Evolutionary conservation across 2,329 filamentous ascomycete genomes (phyloP).

Genomic region (Hypoxylon sp.): DNA sequence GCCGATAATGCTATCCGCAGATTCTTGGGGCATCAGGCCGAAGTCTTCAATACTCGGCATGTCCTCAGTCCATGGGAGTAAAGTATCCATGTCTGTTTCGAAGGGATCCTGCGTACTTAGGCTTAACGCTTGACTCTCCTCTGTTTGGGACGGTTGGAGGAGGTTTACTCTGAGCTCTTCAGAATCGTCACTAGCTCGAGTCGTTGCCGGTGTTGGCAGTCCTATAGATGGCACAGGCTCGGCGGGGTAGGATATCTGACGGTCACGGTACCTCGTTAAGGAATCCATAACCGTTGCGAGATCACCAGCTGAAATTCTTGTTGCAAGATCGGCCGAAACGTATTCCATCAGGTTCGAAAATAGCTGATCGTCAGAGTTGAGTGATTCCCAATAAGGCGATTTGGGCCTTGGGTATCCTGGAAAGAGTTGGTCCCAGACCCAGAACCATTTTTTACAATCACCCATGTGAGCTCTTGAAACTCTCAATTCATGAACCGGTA

Average conservation of each 20-base stretch:
- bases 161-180: neutral
- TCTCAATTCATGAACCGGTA: neutral
- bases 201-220: neutral
- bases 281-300: neutral
- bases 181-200: constrained; percentile 1
- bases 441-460: constrained; percentile 16
- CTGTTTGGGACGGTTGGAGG: neutral
- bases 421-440: constrained; percentile 14
- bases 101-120: neutral
- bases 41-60: neutral
- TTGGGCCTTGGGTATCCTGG: constrained; percentile 3
- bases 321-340: neutral
- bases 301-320: neutral
- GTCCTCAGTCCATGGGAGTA: neutral
- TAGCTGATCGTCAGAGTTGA: neutral
- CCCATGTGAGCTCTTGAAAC: constrained; percentile 8
- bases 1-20: neutral
- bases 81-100: neutral
- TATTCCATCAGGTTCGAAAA: neutral
- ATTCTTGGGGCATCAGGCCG: neutral
- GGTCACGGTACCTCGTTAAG: neutral
- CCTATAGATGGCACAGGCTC: neutral
- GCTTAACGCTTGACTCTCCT: neutral
- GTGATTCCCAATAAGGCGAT: constrained; percentile 13
- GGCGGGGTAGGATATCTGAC: constrained; percentile 5